Conservation (phyloP, 495 filamentous ascomycete genomes). For the Coniosporium apollinis region DNA sequence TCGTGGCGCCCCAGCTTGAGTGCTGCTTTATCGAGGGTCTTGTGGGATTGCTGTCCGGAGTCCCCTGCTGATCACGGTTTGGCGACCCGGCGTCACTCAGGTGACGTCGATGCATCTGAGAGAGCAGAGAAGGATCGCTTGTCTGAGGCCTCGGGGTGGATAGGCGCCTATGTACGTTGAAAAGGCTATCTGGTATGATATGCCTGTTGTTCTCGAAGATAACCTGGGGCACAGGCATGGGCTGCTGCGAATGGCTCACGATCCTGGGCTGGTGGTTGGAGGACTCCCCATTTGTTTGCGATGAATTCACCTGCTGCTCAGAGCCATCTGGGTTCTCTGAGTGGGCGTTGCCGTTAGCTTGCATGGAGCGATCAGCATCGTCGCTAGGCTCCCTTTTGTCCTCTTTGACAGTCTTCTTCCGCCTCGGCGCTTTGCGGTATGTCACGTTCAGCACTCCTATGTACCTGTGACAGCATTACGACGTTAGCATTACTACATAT, state of each 20-base stretch:
- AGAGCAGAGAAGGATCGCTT: slow-evolving; percentile 6
- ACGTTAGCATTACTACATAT: slow-evolving; percentile 18
- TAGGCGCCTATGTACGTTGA: too few relatives aligned
- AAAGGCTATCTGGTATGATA: slow-evolving; percentile 77
- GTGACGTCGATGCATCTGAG: slow-evolving; percentile 12
- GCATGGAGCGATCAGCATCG: background rate
- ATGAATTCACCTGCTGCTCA: background rate
- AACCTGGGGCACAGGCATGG: slow-evolving; percentile 63
- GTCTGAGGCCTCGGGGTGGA: slow-evolving; percentile 11
- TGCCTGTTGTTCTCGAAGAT: slow-evolving; percentile 92
- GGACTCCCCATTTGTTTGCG: slow-evolving; percentile 6
- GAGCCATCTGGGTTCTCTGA: background rate
- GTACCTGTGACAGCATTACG: slow-evolving; percentile 40
- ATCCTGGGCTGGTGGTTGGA: slow-evolving; percentile 39
- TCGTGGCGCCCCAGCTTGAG: slow-evolving; percentile 88
- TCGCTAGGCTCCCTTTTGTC: slow-evolving; percentile 6
- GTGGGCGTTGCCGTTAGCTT: background rate
- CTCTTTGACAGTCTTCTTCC: slow-evolving; percentile 30
- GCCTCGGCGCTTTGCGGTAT: slow-evolving; percentile 68
- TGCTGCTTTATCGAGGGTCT: slow-evolving; percentile 27
- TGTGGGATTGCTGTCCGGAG: slow-evolving; percentile 5
- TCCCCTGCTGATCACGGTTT: slow-evolving; percentile 1
- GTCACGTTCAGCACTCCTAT: slow-evolving; percentile 96
- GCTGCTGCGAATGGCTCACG: slow-evolving; percentile 62
- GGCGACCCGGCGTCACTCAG: too few relatives aligned